Conservation (phyloP, 2,329 filamentous ascomycete genomes). For the Ophiosphaerella herpotricha region DNA sequence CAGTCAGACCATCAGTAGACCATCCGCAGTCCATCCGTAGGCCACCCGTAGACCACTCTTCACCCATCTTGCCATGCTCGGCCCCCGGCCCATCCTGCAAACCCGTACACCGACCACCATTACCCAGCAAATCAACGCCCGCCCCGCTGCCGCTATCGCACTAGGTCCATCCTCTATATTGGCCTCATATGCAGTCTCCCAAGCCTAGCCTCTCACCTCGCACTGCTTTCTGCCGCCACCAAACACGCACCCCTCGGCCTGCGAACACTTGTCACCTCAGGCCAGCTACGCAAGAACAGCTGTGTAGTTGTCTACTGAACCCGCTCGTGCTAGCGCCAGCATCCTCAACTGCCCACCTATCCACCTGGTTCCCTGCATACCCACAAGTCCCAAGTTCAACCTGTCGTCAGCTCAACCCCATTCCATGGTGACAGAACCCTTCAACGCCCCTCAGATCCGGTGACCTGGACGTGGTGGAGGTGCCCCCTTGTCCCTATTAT, state of each 20-base stretch:
- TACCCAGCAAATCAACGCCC: constrained; percentile 1
- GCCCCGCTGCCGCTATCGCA: not conserved
- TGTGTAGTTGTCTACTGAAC: too few relatives aligned
- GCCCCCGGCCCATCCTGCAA: not conserved
- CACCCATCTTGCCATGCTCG: too few relatives aligned
- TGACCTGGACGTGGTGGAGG: not conserved
- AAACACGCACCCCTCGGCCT: not conserved
- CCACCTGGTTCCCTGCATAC: too few relatives aligned
- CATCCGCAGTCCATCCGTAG: too few relatives aligned
- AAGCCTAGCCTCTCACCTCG: not conserved
- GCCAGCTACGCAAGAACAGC: too few relatives aligned
- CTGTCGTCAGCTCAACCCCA: not conserved
- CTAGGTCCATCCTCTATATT: not conserved
- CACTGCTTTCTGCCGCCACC: not conserved
- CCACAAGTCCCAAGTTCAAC: too few relatives aligned
- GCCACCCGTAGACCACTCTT: too few relatives aligned
- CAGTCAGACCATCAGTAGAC: too few relatives aligned
- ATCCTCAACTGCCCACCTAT: too few relatives aligned
- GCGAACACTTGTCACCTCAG: too few relatives aligned
- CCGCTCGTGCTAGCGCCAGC: too few relatives aligned
- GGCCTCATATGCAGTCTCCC: not conserved
- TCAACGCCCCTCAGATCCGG: not conserved
- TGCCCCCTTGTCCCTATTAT: not conserved
- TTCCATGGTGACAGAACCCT: not conserved
- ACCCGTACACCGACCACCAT: not conserved